A percentile compares a stretch with the other conserved stretches of the same genome.
Evolutionary conservation across 345 rosid genomes (phyloP).

Genomic region (Cardamine resedifolia): DNA sequence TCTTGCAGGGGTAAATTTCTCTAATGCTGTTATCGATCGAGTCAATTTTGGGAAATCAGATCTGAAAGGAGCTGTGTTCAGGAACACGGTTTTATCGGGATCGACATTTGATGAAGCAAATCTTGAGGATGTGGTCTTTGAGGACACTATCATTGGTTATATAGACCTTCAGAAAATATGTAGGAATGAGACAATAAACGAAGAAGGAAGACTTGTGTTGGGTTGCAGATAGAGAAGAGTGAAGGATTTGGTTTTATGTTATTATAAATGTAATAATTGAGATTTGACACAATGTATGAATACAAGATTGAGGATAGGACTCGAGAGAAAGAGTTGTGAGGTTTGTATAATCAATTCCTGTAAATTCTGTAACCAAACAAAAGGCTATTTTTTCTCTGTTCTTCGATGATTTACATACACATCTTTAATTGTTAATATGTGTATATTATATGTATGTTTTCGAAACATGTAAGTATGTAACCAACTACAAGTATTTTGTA

Average conservation of each 20-base stretch:
- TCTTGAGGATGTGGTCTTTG: constrained; percentile 55
- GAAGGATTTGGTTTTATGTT: neutral
- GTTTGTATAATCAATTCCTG: constrained; percentile 24
- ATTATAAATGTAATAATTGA: neutral
- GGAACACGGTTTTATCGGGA: constrained; percentile 75
- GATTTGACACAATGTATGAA: constrained; percentile 24
- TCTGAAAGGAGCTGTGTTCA: constrained; percentile 78
- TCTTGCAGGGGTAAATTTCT: constrained; percentile 70
- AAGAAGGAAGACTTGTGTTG: constrained; percentile 42
- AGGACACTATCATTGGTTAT: constrained; percentile 40
- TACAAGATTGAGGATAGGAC: constrained; percentile 17
- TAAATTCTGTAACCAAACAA: constrained; percentile 24
- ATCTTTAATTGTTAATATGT: neutral
- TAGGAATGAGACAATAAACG: constrained; percentile 34
- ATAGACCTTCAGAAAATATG: constrained; percentile 42
- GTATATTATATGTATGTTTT: neutral
- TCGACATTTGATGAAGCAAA: constrained; percentile 75
- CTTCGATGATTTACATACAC: neutral
- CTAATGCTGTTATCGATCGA: constrained; percentile 84
- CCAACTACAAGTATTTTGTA: neutral
- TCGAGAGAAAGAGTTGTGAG: constrained; percentile 14
- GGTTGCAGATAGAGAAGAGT: constrained; percentile 30
- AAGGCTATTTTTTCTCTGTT: constrained; percentile 4
- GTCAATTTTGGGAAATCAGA: constrained; percentile 76
- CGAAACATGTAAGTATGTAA: neutral